Evolutionary conservation across 306 rosid genomes (phyloP).

Genomic region (Medicago arabica): DNA sequence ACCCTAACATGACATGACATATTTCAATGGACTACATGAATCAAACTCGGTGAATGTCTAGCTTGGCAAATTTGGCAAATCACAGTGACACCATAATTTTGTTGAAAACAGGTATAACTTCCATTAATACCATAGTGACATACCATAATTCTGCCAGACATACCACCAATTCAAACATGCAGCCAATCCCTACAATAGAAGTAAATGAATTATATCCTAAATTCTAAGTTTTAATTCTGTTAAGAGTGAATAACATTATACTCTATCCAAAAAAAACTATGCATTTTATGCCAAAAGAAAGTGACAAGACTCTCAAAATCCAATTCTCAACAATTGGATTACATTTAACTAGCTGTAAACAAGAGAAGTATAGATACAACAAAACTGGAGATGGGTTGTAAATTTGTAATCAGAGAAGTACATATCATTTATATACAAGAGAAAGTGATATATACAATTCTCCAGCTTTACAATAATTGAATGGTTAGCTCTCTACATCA

Average conservation of each 20-base stretch:
- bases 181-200: background rate
- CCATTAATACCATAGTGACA: background rate
- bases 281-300: background rate
- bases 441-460: slow-evolving; percentile 55
- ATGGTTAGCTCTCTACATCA: slow-evolving; percentile 68
- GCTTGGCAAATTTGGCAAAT: background rate
- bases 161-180: background rate
- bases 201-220: background rate
- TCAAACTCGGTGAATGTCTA: background rate
- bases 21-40: background rate
- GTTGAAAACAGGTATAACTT: background rate
- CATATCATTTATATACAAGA: slow-evolving; percentile 48
- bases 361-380: slow-evolving; percentile 16
- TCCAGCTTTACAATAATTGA: slow-evolving; percentile 50
- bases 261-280: background rate
- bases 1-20: background rate
- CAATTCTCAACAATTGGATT: slow-evolving; percentile 25
- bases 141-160: background rate
- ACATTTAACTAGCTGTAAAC: slow-evolving; percentile 26
- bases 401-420: slow-evolving; percentile 1
- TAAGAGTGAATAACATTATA: background rate
- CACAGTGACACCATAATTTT: background rate
- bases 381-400: slow-evolving; percentile 38
- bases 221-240: background rate
- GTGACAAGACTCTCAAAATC: background rate